phyloP scores from a whole-genome alignment of 2,329 filamentous ascomycete genomes.

The Alternaria sp. region DNA sequence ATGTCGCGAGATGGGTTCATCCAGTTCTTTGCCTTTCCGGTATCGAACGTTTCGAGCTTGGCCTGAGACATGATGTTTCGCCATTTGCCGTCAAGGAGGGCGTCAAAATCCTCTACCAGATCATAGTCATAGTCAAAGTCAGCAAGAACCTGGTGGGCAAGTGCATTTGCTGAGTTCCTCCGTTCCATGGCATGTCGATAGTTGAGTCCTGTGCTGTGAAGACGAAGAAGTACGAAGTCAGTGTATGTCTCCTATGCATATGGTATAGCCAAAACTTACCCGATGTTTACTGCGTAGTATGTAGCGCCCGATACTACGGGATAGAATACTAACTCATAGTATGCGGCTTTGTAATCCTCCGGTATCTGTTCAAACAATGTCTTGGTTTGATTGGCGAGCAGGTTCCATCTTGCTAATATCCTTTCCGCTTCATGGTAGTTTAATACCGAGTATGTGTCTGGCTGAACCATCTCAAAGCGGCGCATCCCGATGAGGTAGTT shows the following conservation, averaged over 20 bases:
- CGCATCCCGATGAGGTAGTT: constrained; percentile 57
- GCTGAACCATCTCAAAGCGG: constrained; percentile 62
- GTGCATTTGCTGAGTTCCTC: constrained; percentile 35
- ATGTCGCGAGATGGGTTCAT: constrained; percentile 74
- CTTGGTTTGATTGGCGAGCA: constrained; percentile 61
- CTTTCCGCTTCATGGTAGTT: constrained; percentile 70
- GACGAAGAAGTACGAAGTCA: neutral
- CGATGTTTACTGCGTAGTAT: constrained; percentile 54
- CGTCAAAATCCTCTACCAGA: constrained; percentile 35
- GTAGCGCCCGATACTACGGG: constrained; percentile 64
- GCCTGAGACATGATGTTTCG: constrained; percentile 41
- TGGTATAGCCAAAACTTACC: neutral
- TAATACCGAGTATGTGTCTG: constrained; percentile 50
- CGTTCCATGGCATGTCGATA: constrained; percentile 35
- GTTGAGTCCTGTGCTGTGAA: constrained; percentile 26
- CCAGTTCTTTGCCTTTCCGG: constrained; percentile 61
- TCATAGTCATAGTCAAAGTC: constrained; percentile 32
- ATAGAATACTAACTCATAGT: constrained; percentile 68
- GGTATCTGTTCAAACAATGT: constrained; percentile 62
- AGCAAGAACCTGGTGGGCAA: constrained; percentile 33
- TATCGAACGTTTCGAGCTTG: constrained; percentile 21
- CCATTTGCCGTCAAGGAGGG: constrained; percentile 40
- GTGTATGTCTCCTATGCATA: neutral
- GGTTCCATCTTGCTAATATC: constrained; percentile 63
- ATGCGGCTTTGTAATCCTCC: constrained; percentile 61